Conservation (phyloP, 208 protist genomes). For the Phytomonas sp. region DNA sequence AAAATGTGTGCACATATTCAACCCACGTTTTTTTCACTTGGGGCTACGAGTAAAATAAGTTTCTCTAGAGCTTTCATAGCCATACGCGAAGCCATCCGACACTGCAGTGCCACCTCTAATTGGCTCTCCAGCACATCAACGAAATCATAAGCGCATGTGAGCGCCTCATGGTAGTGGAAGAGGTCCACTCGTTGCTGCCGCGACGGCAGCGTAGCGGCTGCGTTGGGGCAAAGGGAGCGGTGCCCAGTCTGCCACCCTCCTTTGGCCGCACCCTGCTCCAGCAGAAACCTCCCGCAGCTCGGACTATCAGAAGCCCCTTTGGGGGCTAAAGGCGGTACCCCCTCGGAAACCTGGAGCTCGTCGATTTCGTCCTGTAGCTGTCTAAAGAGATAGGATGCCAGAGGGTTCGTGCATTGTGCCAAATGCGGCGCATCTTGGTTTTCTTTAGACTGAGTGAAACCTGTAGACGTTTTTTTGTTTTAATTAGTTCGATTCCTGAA, state of each 20-base stretch:
- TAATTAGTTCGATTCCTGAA: not conserved
- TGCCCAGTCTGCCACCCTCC: too few species aligned
- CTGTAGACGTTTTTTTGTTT: not conserved
- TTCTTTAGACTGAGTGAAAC: not conserved
- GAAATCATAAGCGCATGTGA: not conserved
- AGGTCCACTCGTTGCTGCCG: not conserved
- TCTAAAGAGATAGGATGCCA: not conserved
- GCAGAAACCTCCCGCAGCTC: too few species aligned
- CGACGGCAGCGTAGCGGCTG: not conserved
- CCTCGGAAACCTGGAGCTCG: not conserved
- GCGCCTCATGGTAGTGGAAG: not conserved
- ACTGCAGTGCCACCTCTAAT: not conserved
- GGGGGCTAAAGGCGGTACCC: not conserved
- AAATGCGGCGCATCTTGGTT: not conserved
- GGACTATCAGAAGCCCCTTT: not conserved
- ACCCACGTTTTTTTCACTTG: not conserved
- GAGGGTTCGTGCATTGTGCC: not conserved
- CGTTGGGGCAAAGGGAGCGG: not conserved
- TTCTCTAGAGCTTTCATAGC: not conserved
- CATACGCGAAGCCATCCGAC: not conserved
- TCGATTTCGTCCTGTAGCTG: not conserved
- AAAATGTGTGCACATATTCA: not conserved
- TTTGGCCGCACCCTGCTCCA: not conserved
- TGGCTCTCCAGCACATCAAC: not conserved
- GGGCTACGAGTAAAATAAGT: not conserved